Evolutionary conservation across 1,284 basidiomycete species (phyloP).

Genomic region (Cryptococcus wingfieldii): DNA sequence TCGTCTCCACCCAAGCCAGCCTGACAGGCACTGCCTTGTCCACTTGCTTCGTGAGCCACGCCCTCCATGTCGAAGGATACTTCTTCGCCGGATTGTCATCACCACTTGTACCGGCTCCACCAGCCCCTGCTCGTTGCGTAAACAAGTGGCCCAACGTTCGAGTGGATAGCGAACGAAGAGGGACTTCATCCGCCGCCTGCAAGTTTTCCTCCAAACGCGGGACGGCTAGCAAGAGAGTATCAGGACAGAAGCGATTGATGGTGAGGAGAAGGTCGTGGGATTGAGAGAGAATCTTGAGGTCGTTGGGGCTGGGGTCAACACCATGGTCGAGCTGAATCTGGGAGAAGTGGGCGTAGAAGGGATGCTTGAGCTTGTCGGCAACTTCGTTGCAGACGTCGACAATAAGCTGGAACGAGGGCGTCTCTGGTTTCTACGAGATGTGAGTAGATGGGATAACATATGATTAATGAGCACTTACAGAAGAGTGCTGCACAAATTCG

Average conservation of each 20-base stretch:
- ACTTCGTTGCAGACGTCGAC: constrained; percentile 80
- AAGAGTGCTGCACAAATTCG: constrained; percentile 72
- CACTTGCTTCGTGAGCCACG: constrained; percentile 74
- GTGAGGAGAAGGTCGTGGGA: constrained; percentile 83
- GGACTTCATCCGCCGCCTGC: constrained; percentile 63
- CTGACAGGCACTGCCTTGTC: constrained; percentile 73
- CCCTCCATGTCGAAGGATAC: constrained; percentile 78
- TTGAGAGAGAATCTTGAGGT: constrained; percentile 54
- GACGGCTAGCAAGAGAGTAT: constrained; percentile 80
- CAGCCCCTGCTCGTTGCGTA: constrained; percentile 56
- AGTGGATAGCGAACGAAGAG: constrained; percentile 72
- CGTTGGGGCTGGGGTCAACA: constrained; percentile 47
- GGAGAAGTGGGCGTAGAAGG: constrained; percentile 74
- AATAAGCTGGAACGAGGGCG: constrained; percentile 77
- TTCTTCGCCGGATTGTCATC: constrained; percentile 63
- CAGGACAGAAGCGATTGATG: constrained; percentile 74
- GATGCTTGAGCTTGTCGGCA: constrained; percentile 79
- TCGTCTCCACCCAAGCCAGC: constrained; percentile 70
- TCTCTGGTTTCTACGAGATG: constrained; percentile 59
- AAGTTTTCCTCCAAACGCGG: constrained; percentile 91
- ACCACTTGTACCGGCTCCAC: too few relatives aligned
- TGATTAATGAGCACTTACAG: constrained; percentile 13
- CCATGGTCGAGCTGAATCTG: constrained; percentile 69
- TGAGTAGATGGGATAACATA: background rate
- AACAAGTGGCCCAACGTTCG: constrained; percentile 87